These are phyloP conservation scores for Babesia microti DNA, from an alignment of 169 alveolate species.

Conservation along the genomic window DNA sequence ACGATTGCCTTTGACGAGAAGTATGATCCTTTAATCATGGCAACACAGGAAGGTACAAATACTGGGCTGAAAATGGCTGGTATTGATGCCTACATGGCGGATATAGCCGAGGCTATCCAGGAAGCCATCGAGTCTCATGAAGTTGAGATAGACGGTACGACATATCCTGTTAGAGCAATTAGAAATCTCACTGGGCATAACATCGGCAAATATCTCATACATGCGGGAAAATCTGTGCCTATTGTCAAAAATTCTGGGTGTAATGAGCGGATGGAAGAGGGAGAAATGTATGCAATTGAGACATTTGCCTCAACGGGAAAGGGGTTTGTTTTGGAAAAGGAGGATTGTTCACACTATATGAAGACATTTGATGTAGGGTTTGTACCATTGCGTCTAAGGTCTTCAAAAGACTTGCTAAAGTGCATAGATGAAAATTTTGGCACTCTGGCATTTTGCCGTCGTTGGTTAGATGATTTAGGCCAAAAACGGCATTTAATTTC, in stretches of 20 bases:
- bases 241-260: constrained; percentile 80
- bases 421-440: constrained; percentile 89
- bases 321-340: constrained; percentile 77
- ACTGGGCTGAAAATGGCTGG: constrained; percentile 97
- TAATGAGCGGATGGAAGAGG: constrained; percentile 96
- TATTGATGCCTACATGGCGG: constrained; percentile 91
- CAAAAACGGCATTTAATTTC: constrained; percentile 84
- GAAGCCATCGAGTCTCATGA: constrained; percentile 96
- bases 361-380: constrained; percentile 81
- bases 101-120: constrained; percentile 95
- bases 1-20: constrained; percentile 87
- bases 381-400: constrained; percentile 75
- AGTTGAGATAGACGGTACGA: constrained; percentile 82
- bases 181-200: constrained; percentile 97
- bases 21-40: constrained; percentile 72
- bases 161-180: constrained; percentile 87
- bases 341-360: constrained; percentile 94
- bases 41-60: constrained; percentile 98
- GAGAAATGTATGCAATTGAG: constrained; percentile 98
- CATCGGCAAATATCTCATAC: constrained; percentile 91
- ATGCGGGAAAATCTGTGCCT: constrained; percentile 98
- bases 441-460: constrained; percentile 96
- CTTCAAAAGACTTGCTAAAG: constrained; percentile 83
- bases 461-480: constrained; percentile 97
- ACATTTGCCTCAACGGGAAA: constrained; percentile 98